These are phyloP conservation scores for Massariosphaeria phaeospora DNA, from an alignment of 495 filamentous ascomycete genomes.

Conservation along the genomic window DNA sequence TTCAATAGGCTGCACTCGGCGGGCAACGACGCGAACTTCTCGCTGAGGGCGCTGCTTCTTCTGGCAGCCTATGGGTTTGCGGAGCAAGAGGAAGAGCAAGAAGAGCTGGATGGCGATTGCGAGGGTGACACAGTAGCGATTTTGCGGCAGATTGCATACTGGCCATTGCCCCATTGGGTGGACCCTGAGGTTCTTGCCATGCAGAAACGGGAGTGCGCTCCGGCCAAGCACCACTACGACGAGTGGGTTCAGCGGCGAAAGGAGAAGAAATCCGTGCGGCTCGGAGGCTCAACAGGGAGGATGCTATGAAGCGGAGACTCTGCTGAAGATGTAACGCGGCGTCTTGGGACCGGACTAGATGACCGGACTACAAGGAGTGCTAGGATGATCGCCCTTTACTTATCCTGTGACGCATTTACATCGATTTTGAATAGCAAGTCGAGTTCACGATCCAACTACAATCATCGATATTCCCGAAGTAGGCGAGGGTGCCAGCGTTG, in stretches of 20 bases:
- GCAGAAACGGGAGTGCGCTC: conserved; percentile 1
- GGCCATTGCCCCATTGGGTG: conserved; percentile 8
- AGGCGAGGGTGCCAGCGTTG: too few relatives aligned
- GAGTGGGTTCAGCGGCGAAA: not conserved
- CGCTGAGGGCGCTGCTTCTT: conserved; percentile 15
- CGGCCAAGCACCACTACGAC: conserved; percentile 9
- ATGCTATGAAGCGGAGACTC: too few relatives aligned
- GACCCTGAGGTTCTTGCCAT: conserved; percentile 4
- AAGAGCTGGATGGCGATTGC: too few relatives aligned
- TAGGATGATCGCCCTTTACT: too few relatives aligned
- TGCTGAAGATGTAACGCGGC: too few relatives aligned
- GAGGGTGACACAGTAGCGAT: not conserved
- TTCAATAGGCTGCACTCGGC: not conserved
- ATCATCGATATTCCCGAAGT: too few relatives aligned
- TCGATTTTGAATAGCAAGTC: too few relatives aligned
- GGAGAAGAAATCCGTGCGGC: conserved; percentile 7
- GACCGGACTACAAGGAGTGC: too few relatives aligned
- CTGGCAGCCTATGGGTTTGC: not conserved
- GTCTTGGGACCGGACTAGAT: too few relatives aligned
- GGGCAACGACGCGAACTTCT: conserved; percentile 13
- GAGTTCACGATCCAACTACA: too few relatives aligned
- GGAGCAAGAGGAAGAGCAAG: conserved; percentile 2
- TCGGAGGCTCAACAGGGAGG: not conserved
- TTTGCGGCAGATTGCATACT: not conserved
- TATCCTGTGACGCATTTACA: too few relatives aligned